Conservation (phyloP, 1,284 basidiomycete genomes). For the Neotropicomus parvogracilis region DNA sequence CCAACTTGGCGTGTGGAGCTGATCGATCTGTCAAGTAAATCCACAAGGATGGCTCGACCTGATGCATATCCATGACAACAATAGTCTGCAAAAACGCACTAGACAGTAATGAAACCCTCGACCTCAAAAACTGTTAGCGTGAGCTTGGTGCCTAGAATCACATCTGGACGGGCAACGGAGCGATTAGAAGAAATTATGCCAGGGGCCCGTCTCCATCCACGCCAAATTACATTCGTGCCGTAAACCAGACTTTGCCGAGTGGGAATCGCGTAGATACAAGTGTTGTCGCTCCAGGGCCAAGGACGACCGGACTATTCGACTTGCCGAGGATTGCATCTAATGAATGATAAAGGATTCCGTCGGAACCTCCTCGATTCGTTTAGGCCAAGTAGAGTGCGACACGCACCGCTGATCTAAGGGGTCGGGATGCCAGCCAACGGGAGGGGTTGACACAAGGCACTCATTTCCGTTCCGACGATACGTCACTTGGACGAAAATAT, state of each 20-base stretch:
- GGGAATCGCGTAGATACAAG: background rate
- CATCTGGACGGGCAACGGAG: background rate
- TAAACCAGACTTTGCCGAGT: background rate
- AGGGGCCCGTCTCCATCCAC: background rate
- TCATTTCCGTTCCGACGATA: constrained; percentile 20
- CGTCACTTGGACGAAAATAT: background rate
- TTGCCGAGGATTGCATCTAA: background rate
- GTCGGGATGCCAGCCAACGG: background rate
- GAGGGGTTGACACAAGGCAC: background rate
- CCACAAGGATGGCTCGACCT: background rate
- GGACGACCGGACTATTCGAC: background rate
- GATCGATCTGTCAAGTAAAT: background rate
- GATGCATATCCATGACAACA: background rate
- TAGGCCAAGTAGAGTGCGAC: background rate
- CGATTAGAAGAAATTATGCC: background rate
- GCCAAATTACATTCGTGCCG: background rate
- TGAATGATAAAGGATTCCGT: background rate
- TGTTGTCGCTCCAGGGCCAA: background rate
- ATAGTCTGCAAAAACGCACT: background rate
- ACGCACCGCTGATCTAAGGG: constrained; percentile 1
- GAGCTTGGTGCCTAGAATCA: background rate
- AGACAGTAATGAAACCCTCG: background rate
- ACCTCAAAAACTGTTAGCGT: too few species aligned
- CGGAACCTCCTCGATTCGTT: background rate
- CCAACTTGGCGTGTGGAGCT: constrained; percentile 1